Base-by-base conservation (phyloP, 768 basidiomycete species). In the Sporobolomyces roseus region DNA sequence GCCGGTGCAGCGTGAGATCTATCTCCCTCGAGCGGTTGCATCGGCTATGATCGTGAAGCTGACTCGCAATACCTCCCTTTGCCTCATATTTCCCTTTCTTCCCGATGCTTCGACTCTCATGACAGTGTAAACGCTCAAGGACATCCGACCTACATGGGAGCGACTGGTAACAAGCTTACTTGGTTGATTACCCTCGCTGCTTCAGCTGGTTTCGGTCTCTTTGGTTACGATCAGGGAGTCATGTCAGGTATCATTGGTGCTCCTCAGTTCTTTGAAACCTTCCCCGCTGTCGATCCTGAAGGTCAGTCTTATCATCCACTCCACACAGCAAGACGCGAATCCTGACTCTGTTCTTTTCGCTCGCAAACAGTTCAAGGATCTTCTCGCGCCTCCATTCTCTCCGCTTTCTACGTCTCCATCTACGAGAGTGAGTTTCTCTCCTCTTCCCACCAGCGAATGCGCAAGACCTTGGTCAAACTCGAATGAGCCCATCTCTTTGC, bases 141-240 rank as follows among this genome's bases (percentile, higher is more conserved):
- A 7, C 6, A 48, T 1, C 68, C 68, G 1, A 64, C 63, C 25
- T 69, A 69, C 48, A 49, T 64, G 43, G 68, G 68, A 16, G 36
- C 58, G 0, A 54, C 14, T 13, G 68, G 68, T 19, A 51, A 59
- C 51, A 61, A 61, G 45, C 63, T 69, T 23, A 45, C 36, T 1
- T 65, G 64, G 64, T 23, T 29, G 16, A 61, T 70, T 43, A 70
- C 68, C 2, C 33, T 64, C 27, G 59, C 63, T 32, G 68, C 68
- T 5, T 54, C 58, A 1, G 36, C n/a, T n/a, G 68, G 63, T 19
- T 70, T 70, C 63, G 52, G 35, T 3, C 52, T 70, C 3, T 70
- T 70, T 32, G 68, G 76, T 8, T 78, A 78, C 55, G 76, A 78
- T 66, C 77, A 78, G 65, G 77, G 77, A 43, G 27, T 50, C 25